Conservation (phyloP, 768 basidiomycete genomes). For the Pleurotus cornucopiae region DNA sequence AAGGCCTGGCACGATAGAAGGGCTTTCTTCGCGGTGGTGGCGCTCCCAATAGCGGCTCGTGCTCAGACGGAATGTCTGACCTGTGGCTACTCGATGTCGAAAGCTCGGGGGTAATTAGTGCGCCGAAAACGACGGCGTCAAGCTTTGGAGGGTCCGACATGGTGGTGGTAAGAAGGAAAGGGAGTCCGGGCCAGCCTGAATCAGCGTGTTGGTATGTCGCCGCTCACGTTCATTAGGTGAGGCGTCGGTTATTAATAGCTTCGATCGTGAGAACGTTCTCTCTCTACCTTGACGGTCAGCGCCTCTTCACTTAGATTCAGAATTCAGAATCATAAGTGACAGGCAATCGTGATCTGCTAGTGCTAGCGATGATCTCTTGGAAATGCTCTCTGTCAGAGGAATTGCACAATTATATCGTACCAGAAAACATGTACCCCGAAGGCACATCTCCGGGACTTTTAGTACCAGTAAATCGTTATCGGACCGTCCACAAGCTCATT, state of each 20-base stretch:
- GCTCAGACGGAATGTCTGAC: conserved; percentile 3
- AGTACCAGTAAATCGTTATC: no score
- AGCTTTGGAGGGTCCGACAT: conserved; percentile 10
- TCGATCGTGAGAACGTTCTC: neutral
- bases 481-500: no score
- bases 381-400: no score
- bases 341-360: no score
- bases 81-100: conserved; percentile 9
- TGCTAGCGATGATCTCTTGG: no score
- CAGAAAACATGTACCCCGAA: no score
- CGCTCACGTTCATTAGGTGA: neutral
- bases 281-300: neutral
- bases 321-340: no score
- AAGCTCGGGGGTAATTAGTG: conserved; percentile 15
- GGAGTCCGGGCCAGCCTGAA: neutral
- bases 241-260: neutral
- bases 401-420: no score
- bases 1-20: conserved; percentile 46
- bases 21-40: conserved; percentile 33
- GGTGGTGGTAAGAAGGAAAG: neutral
- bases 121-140: conserved; percentile 15
- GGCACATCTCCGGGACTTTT: no score
- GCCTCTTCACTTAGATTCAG: no score
- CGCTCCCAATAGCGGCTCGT: conserved; percentile 15
- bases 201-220: conserved; percentile 5